Evolutionary conservation across 495 filamentous ascomycete genomes (phyloP), one percentile per base, ranked within the genome.

Genomic region (Hyaloscypha hepaticicola): DNA sequence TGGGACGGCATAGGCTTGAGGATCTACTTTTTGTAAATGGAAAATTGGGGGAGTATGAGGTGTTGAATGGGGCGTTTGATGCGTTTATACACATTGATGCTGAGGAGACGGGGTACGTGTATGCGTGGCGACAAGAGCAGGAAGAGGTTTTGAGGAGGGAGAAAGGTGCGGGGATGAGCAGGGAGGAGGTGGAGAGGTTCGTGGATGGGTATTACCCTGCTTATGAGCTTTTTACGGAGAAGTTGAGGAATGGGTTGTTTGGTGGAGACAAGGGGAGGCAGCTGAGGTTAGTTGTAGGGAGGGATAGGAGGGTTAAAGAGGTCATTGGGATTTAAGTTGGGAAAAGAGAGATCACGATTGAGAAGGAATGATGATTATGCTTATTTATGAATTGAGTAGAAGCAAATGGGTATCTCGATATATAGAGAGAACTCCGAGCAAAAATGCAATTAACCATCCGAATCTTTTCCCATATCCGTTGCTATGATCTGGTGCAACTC

Each of bases 81-180:
- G 90, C 90, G 14, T 85, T 97, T 72, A 85, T 97, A 51, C 93
- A 96, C 74, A 87, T 97, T 65, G 94, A 98, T 72, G 90, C 94
- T 12, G 82, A 90, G 72, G 78, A 96, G 63, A 81, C 80, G 19
- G 79, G 80, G 61, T 96, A 81, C 70, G 94, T 97, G 45, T 98
- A 97, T 72, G 86, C 85, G 64, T 97, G 94, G 94, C 87, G 94
- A 21, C 76, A 86, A 61, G 79, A 98, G 73, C 92, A 96, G 73
- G 94, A 98, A 75, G 80, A 78, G 26, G 80, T 79, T 58, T 78
- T 97, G 68, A 80, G 90, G 21, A 77, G 75, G 14, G 72, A 80
- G 51, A 90, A 82, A 71, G 88, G 89, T 26, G 79, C 75, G 19
- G 93, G 91, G 33, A 97, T 97, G 94, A 90, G 85, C 5, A 75